Percentiles rank a stretch among this genome's conserved stretches.
These are phyloP conservation scores for Cucumis hystrix DNA, from an alignment of 306 rosid species.

Conservation along the genomic window DNA sequence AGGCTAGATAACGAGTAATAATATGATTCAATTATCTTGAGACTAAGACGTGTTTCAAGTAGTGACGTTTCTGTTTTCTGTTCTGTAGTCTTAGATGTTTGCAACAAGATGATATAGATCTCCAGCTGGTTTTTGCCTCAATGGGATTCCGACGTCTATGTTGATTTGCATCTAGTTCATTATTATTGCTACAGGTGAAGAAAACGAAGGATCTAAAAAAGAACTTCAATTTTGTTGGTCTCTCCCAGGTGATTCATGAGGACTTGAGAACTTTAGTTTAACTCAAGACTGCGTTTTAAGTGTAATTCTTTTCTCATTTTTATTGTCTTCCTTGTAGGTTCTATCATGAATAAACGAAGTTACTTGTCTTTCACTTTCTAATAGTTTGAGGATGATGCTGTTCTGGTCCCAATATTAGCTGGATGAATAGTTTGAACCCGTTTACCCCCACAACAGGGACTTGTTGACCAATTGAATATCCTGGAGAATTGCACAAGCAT, in stretches of 20 bases:
- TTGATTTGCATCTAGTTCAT: constrained; percentile 9
- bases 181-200: constrained; percentile 45
- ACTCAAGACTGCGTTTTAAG: not conserved
- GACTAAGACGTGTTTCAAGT: not conserved
- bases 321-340: too few relatives aligned
- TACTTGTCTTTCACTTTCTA: constrained; percentile 3
- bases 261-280: constrained; percentile 5
- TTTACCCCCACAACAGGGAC: constrained; percentile 52
- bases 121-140: constrained; percentile 6
- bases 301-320: not conserved
- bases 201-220: constrained; percentile 45
- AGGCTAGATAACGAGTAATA: constrained; percentile 28
- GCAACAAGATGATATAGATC: constrained; percentile 49
- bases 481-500: not conserved
- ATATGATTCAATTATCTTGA: not conserved
- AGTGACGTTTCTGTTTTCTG: constrained; percentile 2
- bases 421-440: constrained; percentile 49
- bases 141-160: constrained; percentile 10
- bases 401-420: constrained; percentile 74
- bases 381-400: constrained; percentile 63
- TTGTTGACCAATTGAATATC: not conserved
- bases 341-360: too few relatives aligned
- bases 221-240: constrained; percentile 87
- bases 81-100: constrained; percentile 57
- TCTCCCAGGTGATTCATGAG: constrained; percentile 65